Conservation (phyloP, 2,329 filamentous ascomycete genomes). For the Meredithiella fracta region DNA sequence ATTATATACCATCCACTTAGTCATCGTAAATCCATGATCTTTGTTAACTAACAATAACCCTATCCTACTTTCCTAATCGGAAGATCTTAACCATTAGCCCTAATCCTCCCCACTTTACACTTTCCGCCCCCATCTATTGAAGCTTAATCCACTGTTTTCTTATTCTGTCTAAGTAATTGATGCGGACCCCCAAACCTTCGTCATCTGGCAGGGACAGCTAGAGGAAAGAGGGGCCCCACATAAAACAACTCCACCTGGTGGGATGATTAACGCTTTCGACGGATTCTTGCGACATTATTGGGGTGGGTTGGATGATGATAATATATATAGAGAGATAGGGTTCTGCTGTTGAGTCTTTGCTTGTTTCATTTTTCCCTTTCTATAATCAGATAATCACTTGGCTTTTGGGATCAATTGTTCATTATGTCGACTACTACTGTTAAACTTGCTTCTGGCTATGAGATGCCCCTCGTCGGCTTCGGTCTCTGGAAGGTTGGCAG, state of each 20-base stretch:
- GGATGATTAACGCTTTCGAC: too few species aligned
- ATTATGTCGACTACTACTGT: conserved; percentile 21
- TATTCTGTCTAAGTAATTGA: not conserved
- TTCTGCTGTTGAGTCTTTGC: too few species aligned
- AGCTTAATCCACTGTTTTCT: not conserved
- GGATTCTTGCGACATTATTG: too few species aligned
- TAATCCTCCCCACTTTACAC: not conserved
- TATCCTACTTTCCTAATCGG: not conserved
- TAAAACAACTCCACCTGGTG: not conserved
- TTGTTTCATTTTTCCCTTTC: too few species aligned
- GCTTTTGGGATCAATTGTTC: too few species aligned
- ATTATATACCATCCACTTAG: too few species aligned
- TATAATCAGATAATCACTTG: too few species aligned
- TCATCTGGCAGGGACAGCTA: not conserved
- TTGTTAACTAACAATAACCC: too few species aligned
- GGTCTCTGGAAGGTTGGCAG: conserved; percentile 75
- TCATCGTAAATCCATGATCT: too few species aligned
- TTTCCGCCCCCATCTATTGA: not conserved
- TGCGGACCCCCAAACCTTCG: not conserved
- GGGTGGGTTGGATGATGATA: too few species aligned
- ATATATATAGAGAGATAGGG: too few species aligned
- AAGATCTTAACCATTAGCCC: not conserved
- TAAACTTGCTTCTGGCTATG: conserved; percentile 47
- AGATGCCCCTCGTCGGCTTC: conserved; percentile 63
- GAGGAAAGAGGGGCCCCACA: not conserved